Percentiles rank a stretch among this genome's conserved stretches.
These are phyloP conservation scores for Lumnitzera littorea DNA, from an alignment of 345 rosid genomes.

Conservation along the genomic window DNA sequence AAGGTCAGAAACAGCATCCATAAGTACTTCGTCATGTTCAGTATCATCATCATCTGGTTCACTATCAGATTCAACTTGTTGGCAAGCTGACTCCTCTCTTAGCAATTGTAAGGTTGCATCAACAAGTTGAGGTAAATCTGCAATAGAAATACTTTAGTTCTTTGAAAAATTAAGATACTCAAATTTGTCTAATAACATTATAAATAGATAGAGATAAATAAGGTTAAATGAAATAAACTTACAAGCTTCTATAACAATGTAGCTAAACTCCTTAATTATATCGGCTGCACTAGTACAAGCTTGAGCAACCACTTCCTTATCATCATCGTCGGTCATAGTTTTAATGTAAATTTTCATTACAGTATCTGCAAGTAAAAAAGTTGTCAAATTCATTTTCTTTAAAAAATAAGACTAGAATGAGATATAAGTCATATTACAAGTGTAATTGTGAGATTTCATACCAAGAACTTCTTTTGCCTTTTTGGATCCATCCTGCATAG, in stretches of 20 bases:
- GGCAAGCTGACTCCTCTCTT: constrained; percentile 86
- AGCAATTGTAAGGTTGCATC: constrained; percentile 72
- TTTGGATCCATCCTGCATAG: constrained; percentile 61
- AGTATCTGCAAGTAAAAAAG: constrained; percentile 40
- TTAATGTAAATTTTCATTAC: constrained; percentile 75
- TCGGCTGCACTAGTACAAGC: constrained; percentile 86
- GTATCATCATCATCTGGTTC: constrained; percentile 74
- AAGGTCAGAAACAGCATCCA: constrained; percentile 98
- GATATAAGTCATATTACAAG: neutral
- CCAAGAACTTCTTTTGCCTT: constrained; percentile 80
- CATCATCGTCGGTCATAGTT: constrained; percentile 86
- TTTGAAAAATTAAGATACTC: constrained; percentile 9
- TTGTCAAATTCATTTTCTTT: constrained; percentile 13
- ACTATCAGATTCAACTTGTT: constrained; percentile 63
- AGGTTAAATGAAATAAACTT: constrained; percentile 23
- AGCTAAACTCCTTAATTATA: constrained; percentile 83
- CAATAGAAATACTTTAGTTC: constrained; percentile 10
- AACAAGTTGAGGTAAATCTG: constrained; percentile 75
- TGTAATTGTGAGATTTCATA: constrained; percentile 12
- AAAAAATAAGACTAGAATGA: neutral
- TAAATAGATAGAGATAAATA: neutral
- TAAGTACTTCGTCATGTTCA: constrained; percentile 88
- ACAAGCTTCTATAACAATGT: constrained; percentile 74
- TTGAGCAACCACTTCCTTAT: constrained; percentile 97
- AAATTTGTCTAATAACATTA: neutral